These are phyloP conservation scores for Kernera saxatilis DNA, from an alignment of 345 rosid genomes.

Conservation along the genomic window DNA sequence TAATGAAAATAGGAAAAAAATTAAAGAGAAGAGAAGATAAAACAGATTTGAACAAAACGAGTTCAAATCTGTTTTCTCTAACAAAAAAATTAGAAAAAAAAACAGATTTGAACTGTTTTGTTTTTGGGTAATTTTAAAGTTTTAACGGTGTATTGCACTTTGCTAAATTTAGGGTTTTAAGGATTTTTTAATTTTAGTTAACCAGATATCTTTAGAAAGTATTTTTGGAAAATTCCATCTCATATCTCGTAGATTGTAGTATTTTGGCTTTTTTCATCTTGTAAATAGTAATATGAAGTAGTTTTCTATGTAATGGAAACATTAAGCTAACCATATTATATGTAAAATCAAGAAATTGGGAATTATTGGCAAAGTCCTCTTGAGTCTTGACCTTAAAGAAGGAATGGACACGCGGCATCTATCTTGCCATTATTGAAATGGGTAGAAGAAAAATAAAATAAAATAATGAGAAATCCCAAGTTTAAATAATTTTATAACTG, in stretches of 20 bases:
- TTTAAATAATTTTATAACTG: not conserved
- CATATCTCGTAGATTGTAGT: no score
- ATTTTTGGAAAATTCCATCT: constrained; percentile 7
- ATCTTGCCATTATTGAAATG: not conserved
- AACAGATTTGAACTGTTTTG: constrained; percentile 3
- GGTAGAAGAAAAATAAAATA: not conserved
- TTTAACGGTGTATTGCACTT: constrained; percentile 12
- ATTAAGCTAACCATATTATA: not conserved
- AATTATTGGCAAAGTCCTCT: constrained; percentile 4
- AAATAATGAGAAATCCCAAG: not conserved
- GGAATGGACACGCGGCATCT: constrained; percentile 11
- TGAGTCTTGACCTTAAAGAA: constrained; percentile 5
- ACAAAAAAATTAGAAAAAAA: not conserved
- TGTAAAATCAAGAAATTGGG: not conserved
- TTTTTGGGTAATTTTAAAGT: not conserved
- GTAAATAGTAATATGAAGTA: not conserved
- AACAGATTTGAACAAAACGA: constrained; percentile 8
- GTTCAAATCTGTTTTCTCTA: no score
- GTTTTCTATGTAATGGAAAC: constrained; percentile 2
- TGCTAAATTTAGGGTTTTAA: constrained; percentile 12
- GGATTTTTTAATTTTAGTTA: not conserved
- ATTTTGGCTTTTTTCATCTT: no score
- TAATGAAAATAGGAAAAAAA: not conserved
- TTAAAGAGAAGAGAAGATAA: not conserved
- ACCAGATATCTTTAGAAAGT: not conserved